phyloP scores from a whole-genome alignment of 2,329 filamentous ascomycete genomes.

The Pyrenophora teres region DNA sequence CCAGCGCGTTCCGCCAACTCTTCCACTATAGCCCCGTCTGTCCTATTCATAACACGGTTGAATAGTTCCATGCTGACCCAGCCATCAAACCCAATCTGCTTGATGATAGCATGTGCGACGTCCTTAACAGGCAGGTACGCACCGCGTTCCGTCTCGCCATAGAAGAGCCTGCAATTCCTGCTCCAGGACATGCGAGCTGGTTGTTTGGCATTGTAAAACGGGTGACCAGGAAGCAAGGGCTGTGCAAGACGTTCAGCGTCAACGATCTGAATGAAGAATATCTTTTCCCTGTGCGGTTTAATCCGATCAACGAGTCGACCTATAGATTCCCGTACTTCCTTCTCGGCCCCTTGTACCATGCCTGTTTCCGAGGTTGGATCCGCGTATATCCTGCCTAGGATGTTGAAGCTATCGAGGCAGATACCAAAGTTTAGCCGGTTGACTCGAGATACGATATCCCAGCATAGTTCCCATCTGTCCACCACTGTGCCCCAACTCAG shows the following conservation, averaged over 20 bases:
- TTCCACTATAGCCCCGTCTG: slow-evolving; percentile 58
- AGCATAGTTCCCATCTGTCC: slow-evolving; percentile 73
- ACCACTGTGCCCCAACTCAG: slow-evolving; percentile 73
- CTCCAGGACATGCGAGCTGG: slow-evolving; percentile 76
- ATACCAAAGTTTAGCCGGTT: slow-evolving; percentile 74
- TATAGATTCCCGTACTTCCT: slow-evolving; percentile 60
- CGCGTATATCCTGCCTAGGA: slow-evolving; percentile 71
- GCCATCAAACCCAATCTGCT: slow-evolving; percentile 67
- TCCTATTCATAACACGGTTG: slow-evolving; percentile 62
- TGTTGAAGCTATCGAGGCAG: slow-evolving; percentile 79
- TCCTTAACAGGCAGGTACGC: slow-evolving; percentile 70
- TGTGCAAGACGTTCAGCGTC: slow-evolving; percentile 68
- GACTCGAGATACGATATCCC: slow-evolving; percentile 69
- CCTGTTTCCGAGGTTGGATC: slow-evolving; percentile 64
- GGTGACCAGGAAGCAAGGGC: slow-evolving; percentile 63
- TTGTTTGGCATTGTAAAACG: slow-evolving; percentile 63
- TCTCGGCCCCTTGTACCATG: slow-evolving; percentile 59
- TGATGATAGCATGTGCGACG: slow-evolving; percentile 65
- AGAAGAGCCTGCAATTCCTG: slow-evolving; percentile 72
- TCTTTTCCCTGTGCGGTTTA: slow-evolving; percentile 60
- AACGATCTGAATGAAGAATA: slow-evolving; percentile 78
- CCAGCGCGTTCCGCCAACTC: slow-evolving; percentile 60
- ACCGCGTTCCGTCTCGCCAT: slow-evolving; percentile 64
- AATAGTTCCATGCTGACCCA: slow-evolving; percentile 77
- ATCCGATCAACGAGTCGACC: slow-evolving; percentile 59